Evolutionary conservation across 108 stramenopile genomes (phyloP).

Genomic region (Nitzschia palea): DNA sequence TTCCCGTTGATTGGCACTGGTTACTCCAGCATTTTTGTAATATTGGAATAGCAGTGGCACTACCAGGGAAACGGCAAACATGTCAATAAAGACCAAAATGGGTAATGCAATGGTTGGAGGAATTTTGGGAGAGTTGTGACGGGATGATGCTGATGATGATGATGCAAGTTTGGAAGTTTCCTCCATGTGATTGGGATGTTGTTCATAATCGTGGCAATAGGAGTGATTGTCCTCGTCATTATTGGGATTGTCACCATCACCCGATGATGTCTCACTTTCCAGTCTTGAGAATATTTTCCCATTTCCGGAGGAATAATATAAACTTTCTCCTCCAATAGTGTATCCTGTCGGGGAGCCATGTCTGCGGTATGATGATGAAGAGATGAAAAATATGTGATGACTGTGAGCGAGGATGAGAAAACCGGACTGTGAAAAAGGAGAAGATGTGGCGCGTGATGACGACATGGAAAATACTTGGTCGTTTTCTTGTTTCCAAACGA

Average conservation of each 20-base stretch:
- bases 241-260: not conserved
- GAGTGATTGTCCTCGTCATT: not conserved
- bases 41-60: constrained; percentile 87
- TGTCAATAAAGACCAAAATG: constrained; percentile 77
- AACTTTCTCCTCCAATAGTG: too few species aligned
- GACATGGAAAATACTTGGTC: too few species aligned
- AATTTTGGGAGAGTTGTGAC: too few species aligned
- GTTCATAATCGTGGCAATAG: too few species aligned
- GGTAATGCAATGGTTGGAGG: constrained; percentile 35
- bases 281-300: not conserved
- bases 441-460: too few species aligned
- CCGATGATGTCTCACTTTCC: not conserved
- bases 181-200: too few species aligned
- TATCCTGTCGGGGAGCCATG: not conserved
- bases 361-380: not conserved
- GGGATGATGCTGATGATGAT: not conserved
- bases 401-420: not conserved
- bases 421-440: too few species aligned
- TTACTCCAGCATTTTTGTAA: constrained; percentile 68
- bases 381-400: not conserved
- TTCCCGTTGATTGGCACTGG: constrained; percentile 74
- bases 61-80: constrained; percentile 83
- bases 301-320: too few species aligned
- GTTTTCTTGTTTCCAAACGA: too few species aligned
- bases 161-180: too few species aligned